Conservation (phyloP, 73 alveolate species). For the Paramecium tetraurelia region DNA sequence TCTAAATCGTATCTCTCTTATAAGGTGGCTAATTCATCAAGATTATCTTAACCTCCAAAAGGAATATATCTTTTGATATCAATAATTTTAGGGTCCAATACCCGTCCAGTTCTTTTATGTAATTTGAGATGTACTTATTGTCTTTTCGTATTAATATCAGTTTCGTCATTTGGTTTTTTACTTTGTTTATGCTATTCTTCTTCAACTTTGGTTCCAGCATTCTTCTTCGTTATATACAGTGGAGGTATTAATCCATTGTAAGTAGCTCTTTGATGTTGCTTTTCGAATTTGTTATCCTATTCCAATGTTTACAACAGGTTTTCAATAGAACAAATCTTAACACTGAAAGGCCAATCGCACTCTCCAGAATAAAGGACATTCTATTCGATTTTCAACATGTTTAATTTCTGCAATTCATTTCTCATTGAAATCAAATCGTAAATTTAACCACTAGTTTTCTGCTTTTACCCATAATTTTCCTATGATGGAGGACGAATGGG, state of each 20-base stretch:
- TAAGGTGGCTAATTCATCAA: conserved; percentile 50
- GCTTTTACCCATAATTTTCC: neutral
- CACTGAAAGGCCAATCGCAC: conserved; percentile 72
- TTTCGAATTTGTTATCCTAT: conserved; percentile 41
- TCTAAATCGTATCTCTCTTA: conserved; percentile 56
- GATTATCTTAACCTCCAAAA: conserved; percentile 52
- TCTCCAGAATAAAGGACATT: conserved; percentile 59
- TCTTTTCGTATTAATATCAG: neutral
- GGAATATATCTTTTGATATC: conserved; percentile 16
- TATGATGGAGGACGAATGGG: neutral
- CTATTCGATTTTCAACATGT: conserved; percentile 21
- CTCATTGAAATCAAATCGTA: conserved; percentile 39
- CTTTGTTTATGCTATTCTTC: neutral
- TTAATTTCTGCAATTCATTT: neutral
- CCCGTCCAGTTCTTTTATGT: conserved; percentile 28
- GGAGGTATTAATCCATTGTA: conserved; percentile 65
- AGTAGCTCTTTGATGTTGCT: conserved; percentile 43
- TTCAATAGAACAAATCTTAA: conserved; percentile 62
- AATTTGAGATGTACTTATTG: conserved; percentile 41
- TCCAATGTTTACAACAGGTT: conserved; percentile 41
- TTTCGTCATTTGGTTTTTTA: conserved; percentile 33
- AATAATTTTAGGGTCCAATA: neutral
- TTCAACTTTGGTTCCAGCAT: conserved; percentile 39
- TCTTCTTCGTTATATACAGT: conserved; percentile 19
- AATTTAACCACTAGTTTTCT: neutral